These are phyloP conservation scores for Talaromyces sp. DNA, from an alignment of 2,329 filamentous ascomycete genomes.

Conservation along the genomic window DNA sequence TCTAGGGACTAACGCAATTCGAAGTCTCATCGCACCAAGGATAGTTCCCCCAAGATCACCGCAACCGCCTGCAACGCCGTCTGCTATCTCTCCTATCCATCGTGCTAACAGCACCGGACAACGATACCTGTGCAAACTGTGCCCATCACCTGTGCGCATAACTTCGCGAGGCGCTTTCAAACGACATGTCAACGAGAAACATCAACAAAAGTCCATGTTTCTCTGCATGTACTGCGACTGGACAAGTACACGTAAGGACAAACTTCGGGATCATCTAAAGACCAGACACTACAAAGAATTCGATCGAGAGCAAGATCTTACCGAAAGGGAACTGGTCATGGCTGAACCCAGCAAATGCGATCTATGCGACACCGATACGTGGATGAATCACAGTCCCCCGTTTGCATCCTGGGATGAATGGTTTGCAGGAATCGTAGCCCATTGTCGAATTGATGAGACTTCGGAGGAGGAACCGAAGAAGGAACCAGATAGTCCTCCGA, in stretches of 20 bases:
- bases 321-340: neutral
- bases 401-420: constrained; percentile 12
- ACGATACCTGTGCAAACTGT: constrained; percentile 7
- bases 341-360: neutral
- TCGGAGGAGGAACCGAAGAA: neutral
- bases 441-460: neutral
- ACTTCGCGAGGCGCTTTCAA: constrained; percentile 9
- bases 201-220: constrained; percentile 8
- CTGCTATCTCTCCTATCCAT: neutral
- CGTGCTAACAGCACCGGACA: neutral
- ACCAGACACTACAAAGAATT: neutral
- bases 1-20: neutral
- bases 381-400: constrained; percentile 10
- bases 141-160: neutral
- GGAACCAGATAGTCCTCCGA: neutral
- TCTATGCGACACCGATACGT: neutral
- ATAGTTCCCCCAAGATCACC: neutral
- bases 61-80: neutral
- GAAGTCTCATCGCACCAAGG: neutral
- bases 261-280: constrained; percentile 10
- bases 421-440: constrained; percentile 7
- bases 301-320: neutral
- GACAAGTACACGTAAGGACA: constrained; percentile 1
- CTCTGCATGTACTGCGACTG: constrained; percentile 7
- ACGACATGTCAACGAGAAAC: constrained; percentile 13